Evolutionary conservation across 2,329 filamentous ascomycete species (phyloP), one percentile per base, ranked within the genome.

Genomic region (Albophoma yamanashiensis): DNA sequence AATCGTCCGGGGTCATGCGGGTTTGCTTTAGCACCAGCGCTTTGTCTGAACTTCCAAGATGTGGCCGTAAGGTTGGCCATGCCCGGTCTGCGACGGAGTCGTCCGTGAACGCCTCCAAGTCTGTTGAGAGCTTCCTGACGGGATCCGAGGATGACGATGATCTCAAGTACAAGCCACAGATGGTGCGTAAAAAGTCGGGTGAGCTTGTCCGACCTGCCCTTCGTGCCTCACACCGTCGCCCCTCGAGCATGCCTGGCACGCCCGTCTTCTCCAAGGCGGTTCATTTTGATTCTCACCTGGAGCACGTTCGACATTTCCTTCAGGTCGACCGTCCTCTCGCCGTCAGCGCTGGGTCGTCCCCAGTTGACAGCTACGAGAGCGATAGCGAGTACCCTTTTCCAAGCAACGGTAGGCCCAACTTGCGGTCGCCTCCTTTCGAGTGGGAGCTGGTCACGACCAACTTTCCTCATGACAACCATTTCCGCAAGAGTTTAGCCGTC

Each of bases 131-230:
- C 59, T 84, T 82, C 2, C 63, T 78, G 39, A 77, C 77, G 2
- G 74, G 71, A 11, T 86, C 84, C 0, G 85, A 87, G 56, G 86
- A 89, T 62, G 86, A 88, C 69, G 76, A 85, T 73, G 76, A 87
- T 60, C 67, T 82, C 62, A 74, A 71, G 64, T 80, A 77, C 67
- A 95, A 94, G 76, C 92, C 92, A n/a, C 86, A 87, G 59, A 95
- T 97, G 86, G 87, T 99, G 14, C 87, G 94, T 68, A 99, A 99
- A 79, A 99, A 99, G 81, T 97, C 94, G 45, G 94, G 94, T 40
- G 94, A 99, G 76, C 82, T 99, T 42, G 94, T 99, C 61, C 88
- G 94, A 67, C 94, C 94, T 15, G 94, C 94, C 25, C 82, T 99
- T 58, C 87, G 94, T 45, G 80, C 90, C 15, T 89, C 89, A n/a